Percentiles rank a stretch among this genome's conserved stretches.
Evolutionary conservation across 345 rosid species (phyloP).

Genomic region (Corymbia maculata): DNA sequence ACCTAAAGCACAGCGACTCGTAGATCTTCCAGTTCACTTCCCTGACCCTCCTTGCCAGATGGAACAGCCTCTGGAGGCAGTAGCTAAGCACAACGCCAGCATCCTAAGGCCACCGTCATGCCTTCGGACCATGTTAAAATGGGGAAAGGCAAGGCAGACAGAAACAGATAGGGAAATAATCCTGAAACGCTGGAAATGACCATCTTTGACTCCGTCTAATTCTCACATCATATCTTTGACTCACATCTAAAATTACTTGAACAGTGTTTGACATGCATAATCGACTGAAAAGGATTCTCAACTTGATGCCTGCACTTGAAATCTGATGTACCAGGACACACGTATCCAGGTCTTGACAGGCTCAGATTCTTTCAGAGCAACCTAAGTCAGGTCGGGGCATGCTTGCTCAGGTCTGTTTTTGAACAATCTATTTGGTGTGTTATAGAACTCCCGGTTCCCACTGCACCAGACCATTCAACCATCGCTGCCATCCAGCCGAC

Average conservation of each 20-base stretch:
- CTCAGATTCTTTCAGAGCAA: background rate
- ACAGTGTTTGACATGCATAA: background rate
- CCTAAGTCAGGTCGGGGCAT: background rate
- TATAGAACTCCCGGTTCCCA: background rate
- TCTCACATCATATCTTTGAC: background rate
- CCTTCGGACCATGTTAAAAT: conserved; percentile 31
- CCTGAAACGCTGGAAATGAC: fast-evolving
- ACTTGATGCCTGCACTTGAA: background rate
- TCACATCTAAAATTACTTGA: background rate
- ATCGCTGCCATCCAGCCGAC: background rate
- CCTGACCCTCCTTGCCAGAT: conserved; percentile 88
- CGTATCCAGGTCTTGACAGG: background rate
- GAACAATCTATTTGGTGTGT: background rate
- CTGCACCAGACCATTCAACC: background rate
- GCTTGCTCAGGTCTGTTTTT: background rate
- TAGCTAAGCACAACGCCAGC: conserved; percentile 69
- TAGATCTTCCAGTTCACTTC: conserved; percentile 96
- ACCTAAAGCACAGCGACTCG: conserved; percentile 78
- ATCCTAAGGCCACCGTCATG: conserved; percentile 73
- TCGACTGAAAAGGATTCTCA: background rate
- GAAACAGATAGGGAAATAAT: background rate
- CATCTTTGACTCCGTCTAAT: background rate
- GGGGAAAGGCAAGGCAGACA: background rate
- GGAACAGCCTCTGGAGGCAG: conserved; percentile 89
- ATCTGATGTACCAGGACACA: background rate